phyloP scores from a whole-genome alignment of 345 rosid genomes.

The Camelina hispida region DNA sequence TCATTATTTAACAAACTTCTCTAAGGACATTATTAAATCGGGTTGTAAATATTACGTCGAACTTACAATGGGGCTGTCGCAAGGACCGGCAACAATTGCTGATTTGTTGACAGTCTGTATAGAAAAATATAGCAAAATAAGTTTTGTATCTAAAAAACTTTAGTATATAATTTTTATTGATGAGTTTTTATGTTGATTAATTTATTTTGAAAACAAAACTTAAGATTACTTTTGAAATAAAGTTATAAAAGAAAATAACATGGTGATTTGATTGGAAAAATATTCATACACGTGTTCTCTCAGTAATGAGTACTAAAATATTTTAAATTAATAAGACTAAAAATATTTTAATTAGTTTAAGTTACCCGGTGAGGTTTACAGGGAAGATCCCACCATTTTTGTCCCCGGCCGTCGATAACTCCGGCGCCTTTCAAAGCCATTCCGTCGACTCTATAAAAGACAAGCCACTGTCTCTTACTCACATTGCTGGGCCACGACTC shows the following conservation, averaged over 20 bases:
- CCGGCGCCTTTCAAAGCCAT: constrained; percentile 90
- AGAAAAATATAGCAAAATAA: background rate
- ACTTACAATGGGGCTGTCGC: constrained; percentile 93
- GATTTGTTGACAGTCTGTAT: constrained; percentile 71
- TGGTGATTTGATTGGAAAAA: background rate
- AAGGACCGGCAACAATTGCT: constrained; percentile 66
- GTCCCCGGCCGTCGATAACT: constrained; percentile 80
- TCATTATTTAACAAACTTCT: background rate
- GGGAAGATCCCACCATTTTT: constrained; percentile 99
- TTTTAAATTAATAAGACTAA: background rate
- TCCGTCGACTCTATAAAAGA: constrained; percentile 74
- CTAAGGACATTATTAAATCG: background rate
- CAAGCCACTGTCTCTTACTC: constrained; percentile 93
- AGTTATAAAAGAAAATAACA: background rate
- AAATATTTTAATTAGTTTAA: background rate
- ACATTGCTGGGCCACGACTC: constrained; percentile 68
- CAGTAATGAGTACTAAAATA: background rate
- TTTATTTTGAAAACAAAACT: background rate
- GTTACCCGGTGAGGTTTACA: constrained; percentile 96
- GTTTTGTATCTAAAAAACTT: background rate
- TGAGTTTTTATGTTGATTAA: background rate
- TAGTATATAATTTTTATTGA: background rate
- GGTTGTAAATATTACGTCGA: background rate
- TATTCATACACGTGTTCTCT: background rate
- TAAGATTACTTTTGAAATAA: background rate